Evolutionary conservation across 805 yeast species (phyloP), one percentile per base, ranked within the genome.

Genomic region (Saturnispora diversa): DNA sequence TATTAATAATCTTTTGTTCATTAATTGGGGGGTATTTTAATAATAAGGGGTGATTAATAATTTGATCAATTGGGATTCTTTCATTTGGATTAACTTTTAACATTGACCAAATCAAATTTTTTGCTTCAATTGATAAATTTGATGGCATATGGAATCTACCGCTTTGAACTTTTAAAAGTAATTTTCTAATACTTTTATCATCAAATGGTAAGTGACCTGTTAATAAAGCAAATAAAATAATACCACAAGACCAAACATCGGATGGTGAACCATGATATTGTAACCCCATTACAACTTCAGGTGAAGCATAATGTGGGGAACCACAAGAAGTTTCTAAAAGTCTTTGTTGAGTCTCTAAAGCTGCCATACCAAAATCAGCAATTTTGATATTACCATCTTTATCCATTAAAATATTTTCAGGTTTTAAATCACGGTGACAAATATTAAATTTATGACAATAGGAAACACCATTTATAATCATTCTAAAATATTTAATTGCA

Each of bases 281-380:
- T 52, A 74, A 72, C 13, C 92, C 90, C 52, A 78, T 71, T 15
- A 84, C 90, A 47, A 84, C 83, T 60, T 84, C 94, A 0, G 94
- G 94, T 2, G 94, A 84, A 6, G 92, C 92, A 59, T 84, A 84
- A 63, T 84, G 94, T 15, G 94, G 94, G 17, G 88, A 80, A 4
- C 94, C 94, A 64, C 94, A 84, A 12, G 85, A 77, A 4, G 94
- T 84, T 58, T 81, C 86, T 39, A 84, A 64, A 40, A 84, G 62
- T 56, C 74, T 74, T 40, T 79, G 84, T 42, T 75, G 75, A 46
- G 77, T 71, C 56, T 84, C 90, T 45, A 84, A 65, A 17, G 92
- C 92, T 21, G 94, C 94, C 94, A 84, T 84, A 41, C 94, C 94
- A 54, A 84, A 84, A 62, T 84, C 94, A 3, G 92, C 92, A 49